Base-by-base conservation (phyloP, 2,329 filamentous ascomycete genomes). In the Ophiocordyceps sinensis region DNA sequence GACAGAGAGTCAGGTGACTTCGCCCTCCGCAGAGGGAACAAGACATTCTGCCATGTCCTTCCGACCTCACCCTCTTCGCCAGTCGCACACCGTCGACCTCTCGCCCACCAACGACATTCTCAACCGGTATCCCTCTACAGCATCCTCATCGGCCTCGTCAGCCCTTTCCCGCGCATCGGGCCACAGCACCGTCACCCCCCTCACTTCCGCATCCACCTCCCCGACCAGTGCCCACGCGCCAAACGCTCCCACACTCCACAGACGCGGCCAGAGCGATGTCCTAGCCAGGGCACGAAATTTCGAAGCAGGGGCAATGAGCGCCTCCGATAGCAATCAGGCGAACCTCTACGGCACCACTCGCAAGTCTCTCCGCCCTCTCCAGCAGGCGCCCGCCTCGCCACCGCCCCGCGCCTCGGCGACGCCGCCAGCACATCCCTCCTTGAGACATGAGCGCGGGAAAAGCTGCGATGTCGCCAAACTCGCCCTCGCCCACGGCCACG, bases 231-330 rank as follows among this genome's bases (percentile, higher is more conserved):
- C 19, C 49, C 56, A 15, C 45, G 61, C 44, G 56, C 57, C 44
- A 69, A 71, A 37, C 69, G 71, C 38, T 34, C 29, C 43, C 42
- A 38, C 32, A 26, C 38, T 32, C 6, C 85, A 89, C 55, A 82
- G 78, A 59, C 77, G 85, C 57, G 83, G 83, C 45, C 72, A 79
- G 59, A 89, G 84, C 62, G 84, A 91, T 66, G 73, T 73, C 43
- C 56, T 63, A 43, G 70, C 71, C 44, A 67, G 68, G 36, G 71
- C 77, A 54, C 57, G 69, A 50, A 61, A 67, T 44, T 62, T 71
- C 49, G 62, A 64, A 53, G 39, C 54, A 35, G 60, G 56, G 55
- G 67, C 60, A 59, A 69, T 55, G 63, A 67, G 55, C 45, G 49
- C 53, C 47, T 50, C 62, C 41, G 61, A 65, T 50, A 62, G 59